These are phyloP conservation scores for Fusarium luffae DNA, from an alignment of 2,329 filamentous ascomycete species.

Conservation along the genomic window DNA sequence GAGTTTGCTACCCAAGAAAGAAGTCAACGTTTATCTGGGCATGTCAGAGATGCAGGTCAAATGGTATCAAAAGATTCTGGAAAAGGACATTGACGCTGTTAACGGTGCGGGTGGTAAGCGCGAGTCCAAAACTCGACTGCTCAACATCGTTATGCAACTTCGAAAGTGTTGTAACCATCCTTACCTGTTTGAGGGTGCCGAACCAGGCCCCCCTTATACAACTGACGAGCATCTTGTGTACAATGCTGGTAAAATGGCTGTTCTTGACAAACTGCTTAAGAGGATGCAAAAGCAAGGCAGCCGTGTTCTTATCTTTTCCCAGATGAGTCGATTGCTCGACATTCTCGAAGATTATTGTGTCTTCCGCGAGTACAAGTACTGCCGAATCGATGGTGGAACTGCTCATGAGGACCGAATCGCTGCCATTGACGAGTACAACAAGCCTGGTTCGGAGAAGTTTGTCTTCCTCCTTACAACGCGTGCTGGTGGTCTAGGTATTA, in stretches of 20 bases:
- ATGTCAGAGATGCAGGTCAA: constrained; percentile 99
- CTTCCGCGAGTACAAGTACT: constrained; percentile 94
- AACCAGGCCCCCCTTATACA: constrained; percentile 96
- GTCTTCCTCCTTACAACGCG: constrained; percentile 95
- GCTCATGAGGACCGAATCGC: constrained; percentile 98
- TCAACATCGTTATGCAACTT: constrained; percentile 99
- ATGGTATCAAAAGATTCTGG: constrained; percentile 98
- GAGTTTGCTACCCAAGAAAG: constrained; percentile 96
- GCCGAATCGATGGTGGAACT: constrained; percentile 95
- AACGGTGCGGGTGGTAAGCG: constrained; percentile 96
- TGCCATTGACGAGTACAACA: constrained; percentile 99
- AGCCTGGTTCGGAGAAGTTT: constrained; percentile 93
- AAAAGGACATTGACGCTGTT: constrained; percentile 98
- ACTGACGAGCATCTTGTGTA: constrained; percentile 95
- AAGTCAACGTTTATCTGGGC: constrained; percentile 94
- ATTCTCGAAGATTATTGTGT: constrained; percentile 99
- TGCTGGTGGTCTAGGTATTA: constrained; percentile 96
- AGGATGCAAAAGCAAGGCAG: constrained; percentile 88
- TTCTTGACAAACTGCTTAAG: constrained; percentile 89
- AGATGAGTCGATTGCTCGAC: constrained; percentile 97
- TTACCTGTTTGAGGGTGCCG: constrained; percentile 96
- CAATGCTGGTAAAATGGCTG: constrained; percentile 97
- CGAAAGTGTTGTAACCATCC: constrained; percentile 99
- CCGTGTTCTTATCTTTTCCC: constrained; percentile 97
- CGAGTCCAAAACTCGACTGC: constrained; percentile 94